Evolutionary conservation across 768 basidiomycete genomes (phyloP).

Genomic region (Nidula microcarpa): DNA sequence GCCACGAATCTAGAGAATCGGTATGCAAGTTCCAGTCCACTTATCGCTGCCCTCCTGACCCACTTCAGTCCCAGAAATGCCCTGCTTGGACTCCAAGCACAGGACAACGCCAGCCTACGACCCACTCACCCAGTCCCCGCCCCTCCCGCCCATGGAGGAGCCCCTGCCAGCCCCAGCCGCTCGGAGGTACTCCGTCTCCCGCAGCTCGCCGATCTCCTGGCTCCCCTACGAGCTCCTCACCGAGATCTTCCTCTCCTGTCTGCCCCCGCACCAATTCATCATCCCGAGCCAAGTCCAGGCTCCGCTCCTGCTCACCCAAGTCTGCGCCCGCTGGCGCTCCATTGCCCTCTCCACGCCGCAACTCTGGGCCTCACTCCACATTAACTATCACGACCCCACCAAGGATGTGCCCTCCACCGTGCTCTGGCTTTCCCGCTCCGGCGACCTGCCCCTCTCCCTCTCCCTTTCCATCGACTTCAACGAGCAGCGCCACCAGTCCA

Average conservation of each 20-base stretch:
- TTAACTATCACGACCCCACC: conserved; percentile 22
- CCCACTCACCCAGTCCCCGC: no score
- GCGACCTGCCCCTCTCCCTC: conserved; percentile 18
- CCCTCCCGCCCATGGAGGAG: no score
- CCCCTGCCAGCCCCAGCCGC: no score
- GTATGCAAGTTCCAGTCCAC: no score
- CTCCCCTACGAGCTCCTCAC: conserved; percentile 26
- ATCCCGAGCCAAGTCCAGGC: conserved; percentile 18
- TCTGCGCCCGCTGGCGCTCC: conserved; percentile 21
- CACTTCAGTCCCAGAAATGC: no score
- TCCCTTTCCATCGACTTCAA: conserved; percentile 28
- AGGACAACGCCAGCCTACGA: no score
- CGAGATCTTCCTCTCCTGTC: conserved; percentile 22
- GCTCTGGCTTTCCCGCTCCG: conserved; percentile 24
- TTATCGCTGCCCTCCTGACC: no score
- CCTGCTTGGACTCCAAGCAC: no score
- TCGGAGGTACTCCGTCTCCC: no score
- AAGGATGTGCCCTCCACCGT: conserved; percentile 18
- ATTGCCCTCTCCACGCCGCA: conserved; percentile 20
- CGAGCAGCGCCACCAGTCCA: conserved; percentile 23
- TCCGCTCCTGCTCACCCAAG: conserved; percentile 22
- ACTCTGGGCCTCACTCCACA: conserved; percentile 25
- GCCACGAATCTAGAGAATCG: no score
- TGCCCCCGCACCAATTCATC: conserved; percentile 20
- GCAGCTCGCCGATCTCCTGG: no score